Evolutionary conservation across 768 basidiomycete genomes (phyloP).

Genomic region (Suillus brevipes): DNA sequence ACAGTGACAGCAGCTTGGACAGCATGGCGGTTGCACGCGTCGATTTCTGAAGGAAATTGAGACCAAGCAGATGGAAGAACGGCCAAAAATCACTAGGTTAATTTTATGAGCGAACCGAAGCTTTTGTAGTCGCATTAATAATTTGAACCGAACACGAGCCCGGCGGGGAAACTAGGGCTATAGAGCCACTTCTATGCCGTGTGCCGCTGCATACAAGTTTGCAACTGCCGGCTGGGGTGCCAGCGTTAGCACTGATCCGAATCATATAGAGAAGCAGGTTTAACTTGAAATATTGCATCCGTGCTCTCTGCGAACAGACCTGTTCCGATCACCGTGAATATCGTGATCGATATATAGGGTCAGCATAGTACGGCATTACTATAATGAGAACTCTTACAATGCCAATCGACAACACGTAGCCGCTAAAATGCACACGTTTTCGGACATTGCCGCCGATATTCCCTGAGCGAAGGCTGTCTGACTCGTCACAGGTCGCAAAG

Average conservation of each 20-base stretch:
- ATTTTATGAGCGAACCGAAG: background rate
- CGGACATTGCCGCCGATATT: no score
- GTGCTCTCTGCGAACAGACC: no score
- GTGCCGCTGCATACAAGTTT: background rate
- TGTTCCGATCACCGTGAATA: no score
- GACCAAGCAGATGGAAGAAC: background rate
- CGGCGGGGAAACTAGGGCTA: background rate
- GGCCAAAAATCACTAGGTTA: background rate
- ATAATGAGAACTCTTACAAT: no score
- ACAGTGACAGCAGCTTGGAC: background rate
- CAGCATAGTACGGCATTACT: no score
- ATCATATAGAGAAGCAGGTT: background rate
- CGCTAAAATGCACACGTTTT: no score
- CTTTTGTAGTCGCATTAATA: background rate
- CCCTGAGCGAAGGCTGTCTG: no score
- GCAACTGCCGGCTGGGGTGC: background rate
- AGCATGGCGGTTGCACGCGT: constrained; percentile 1
- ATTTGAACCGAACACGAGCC: background rate
- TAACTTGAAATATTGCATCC: background rate
- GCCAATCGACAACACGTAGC: no score
- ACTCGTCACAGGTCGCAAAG: no score
- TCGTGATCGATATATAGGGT: no score
- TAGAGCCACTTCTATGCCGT: background rate
- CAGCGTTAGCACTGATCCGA: background rate
- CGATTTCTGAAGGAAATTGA: background rate